phyloP scores from a whole-genome alignment of 2,329 filamentous ascomycete species.

The Penicillium italicum region DNA sequence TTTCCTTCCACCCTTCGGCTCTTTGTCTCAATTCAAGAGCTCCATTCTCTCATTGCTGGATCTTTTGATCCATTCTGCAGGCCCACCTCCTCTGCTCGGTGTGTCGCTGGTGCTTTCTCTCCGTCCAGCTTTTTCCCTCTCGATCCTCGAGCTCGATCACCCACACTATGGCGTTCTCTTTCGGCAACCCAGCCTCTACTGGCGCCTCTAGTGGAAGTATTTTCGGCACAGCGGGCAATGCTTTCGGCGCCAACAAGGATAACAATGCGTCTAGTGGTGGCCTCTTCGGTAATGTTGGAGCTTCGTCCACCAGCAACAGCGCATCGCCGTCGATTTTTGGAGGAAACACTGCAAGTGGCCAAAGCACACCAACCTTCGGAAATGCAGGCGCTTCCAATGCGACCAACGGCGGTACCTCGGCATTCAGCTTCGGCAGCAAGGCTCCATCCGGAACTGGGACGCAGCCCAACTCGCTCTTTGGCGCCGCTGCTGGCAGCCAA shows the following conservation, averaged over 20 bases:
- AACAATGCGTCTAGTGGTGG: slow-evolving; percentile 29
- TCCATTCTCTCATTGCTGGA: slow-evolving; percentile 2
- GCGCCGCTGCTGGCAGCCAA: slow-evolving; percentile 22
- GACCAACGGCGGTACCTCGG: slow-evolving; percentile 20
- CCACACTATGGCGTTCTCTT: slow-evolving; percentile 36
- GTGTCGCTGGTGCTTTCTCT: slow-evolving; percentile 14
- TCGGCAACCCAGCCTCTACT: slow-evolving; percentile 38
- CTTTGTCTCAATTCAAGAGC: slow-evolving; percentile 6
- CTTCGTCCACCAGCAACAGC: slow-evolving; percentile 29
- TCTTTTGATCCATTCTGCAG: slow-evolving; percentile 14
- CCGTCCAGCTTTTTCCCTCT: slow-evolving; percentile 16
- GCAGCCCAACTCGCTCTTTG: slow-evolving; percentile 30
- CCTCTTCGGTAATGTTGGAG: slow-evolving; percentile 44
- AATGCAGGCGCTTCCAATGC: slow-evolving; percentile 21
- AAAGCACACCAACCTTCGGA: slow-evolving; percentile 29
- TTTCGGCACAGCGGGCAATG: slow-evolving; percentile 34
- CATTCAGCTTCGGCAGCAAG: slow-evolving; percentile 37
- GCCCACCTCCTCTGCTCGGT: slow-evolving; percentile 7
- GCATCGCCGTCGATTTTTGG: slow-evolving; percentile 38
- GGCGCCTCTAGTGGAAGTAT: slow-evolving; percentile 33
- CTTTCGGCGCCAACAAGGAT: slow-evolving; percentile 33
- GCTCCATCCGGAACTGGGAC: slow-evolving; percentile 23
- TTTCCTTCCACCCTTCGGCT: neutral
- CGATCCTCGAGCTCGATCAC: slow-evolving; percentile 21
- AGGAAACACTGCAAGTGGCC: slow-evolving; percentile 18